These are phyloP conservation scores for Myotisia sp. DNA, from an alignment of 2,329 filamentous ascomycete species.

Conservation along the genomic window DNA sequence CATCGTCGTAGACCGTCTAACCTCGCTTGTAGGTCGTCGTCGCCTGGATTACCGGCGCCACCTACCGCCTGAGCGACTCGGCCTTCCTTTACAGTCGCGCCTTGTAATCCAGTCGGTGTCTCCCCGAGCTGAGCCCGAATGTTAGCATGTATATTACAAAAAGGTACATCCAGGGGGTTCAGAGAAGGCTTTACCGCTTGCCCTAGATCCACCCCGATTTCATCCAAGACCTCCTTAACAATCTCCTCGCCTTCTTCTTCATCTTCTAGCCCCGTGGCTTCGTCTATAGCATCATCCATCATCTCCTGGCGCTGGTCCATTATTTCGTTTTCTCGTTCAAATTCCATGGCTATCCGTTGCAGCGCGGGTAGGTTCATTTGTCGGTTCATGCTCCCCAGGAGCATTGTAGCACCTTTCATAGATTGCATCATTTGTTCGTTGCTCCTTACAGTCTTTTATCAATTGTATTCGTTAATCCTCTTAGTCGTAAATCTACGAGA, in stretches of 20 bases:
- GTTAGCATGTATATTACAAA: no score
- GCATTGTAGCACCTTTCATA: slow-evolving; percentile 92
- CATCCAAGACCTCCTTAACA: slow-evolving; percentile 88
- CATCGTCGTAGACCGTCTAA: slow-evolving; percentile 66
- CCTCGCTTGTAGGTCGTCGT: slow-evolving; percentile 86
- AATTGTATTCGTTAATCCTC: background rate
- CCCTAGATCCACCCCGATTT: slow-evolving; percentile 87
- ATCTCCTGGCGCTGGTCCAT: slow-evolving; percentile 99
- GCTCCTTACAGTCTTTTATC: slow-evolving; percentile 63
- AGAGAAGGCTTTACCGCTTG: slow-evolving; percentile 52
- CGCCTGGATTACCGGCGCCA: slow-evolving; percentile 44
- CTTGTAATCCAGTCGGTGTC: slow-evolving; percentile 72
- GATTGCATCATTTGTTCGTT: slow-evolving; percentile 99
- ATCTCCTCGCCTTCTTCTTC: slow-evolving; percentile 96
- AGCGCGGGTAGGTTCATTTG: slow-evolving; percentile 94
- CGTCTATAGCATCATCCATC: slow-evolving; percentile 98
- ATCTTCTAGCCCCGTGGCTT: slow-evolving; percentile 78
- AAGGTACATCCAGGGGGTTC: background rate
- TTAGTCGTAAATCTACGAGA: background rate
- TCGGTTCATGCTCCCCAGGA: slow-evolving; percentile 91
- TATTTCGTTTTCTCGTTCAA: slow-evolving; percentile 95
- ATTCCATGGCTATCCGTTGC: slow-evolving; percentile 96
- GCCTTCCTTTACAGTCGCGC: slow-evolving; percentile 55
- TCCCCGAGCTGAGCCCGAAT: slow-evolving; percentile 62
- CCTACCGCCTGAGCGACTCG: slow-evolving; percentile 79